phyloP scores from a whole-genome alignment of 257 asterid genomes.

The Gynochthodes officinalis region DNA sequence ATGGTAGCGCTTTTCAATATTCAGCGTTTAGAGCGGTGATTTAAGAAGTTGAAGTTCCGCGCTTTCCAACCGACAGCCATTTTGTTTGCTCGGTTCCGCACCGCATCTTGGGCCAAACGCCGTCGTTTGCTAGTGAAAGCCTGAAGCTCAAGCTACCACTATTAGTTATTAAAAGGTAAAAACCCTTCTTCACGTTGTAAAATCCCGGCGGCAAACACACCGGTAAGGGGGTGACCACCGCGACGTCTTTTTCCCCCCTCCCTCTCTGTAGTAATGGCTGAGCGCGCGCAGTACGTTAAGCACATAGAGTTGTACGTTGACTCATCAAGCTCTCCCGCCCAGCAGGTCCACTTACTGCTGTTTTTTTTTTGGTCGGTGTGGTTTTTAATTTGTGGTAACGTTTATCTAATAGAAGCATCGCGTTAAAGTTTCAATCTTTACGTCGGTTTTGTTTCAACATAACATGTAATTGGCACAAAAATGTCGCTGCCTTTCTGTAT shows the following conservation, averaged over 20 bases:
- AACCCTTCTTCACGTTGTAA: neutral
- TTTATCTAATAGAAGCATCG: neutral
- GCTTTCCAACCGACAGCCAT: no score
- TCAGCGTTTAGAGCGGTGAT: no score
- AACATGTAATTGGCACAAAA: neutral
- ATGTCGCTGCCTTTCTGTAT: no score
- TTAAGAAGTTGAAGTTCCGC: no score
- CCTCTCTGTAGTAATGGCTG: conserved; percentile 35
- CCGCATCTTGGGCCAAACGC: no score
- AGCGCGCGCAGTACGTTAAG: conserved; percentile 40
- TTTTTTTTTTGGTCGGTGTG: neutral
- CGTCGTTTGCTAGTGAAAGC: no score
- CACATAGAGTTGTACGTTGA: conserved; percentile 71
- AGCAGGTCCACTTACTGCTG: conserved; percentile 48
- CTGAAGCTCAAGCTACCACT: no score
- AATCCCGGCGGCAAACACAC: neutral
- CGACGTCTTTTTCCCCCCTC: neutral
- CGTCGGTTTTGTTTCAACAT: neutral
- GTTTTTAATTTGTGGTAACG: conserved; percentile 1
- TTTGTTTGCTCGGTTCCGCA: no score
- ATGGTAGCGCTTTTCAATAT: no score
- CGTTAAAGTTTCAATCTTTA: neutral
- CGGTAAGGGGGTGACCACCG: neutral
- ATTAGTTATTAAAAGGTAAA: no score
- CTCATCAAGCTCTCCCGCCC: conserved; percentile 56